Conservation (phyloP, 306 rosid species). For the Gastrolobium bilobum region DNA sequence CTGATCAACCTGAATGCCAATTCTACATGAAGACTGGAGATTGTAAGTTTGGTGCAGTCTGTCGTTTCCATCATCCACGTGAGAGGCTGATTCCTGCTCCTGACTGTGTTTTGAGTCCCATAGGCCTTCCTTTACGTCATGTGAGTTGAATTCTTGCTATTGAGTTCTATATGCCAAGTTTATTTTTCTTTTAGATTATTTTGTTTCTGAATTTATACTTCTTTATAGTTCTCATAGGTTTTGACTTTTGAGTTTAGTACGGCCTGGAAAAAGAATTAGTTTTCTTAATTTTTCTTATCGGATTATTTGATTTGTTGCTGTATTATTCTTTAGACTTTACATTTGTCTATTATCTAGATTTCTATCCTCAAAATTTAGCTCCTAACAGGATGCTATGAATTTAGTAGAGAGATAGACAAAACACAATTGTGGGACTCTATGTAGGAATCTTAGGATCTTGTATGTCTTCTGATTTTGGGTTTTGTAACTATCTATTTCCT, state of each 20-base stretch:
- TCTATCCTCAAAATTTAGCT: background rate
- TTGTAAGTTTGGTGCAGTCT: constrained; percentile 96
- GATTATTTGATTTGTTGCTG: background rate
- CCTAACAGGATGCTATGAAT: background rate
- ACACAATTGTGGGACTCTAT: constrained; percentile 9
- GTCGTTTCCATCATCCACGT: constrained; percentile 95
- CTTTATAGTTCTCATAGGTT: constrained; percentile 28
- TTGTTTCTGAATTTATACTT: constrained; percentile 22
- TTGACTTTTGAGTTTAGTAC: constrained; percentile 7
- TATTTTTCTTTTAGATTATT: constrained; percentile 34
- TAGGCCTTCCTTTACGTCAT: constrained; percentile 95
- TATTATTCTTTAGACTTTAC: background rate
- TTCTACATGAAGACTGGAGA: constrained; percentile 99
- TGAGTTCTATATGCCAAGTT: constrained; percentile 19
- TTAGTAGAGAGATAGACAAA: constrained; percentile 1
- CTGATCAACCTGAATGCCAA: constrained; percentile 97
- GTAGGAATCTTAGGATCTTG: constrained; percentile 10
- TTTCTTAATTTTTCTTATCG: constrained; percentile 26
- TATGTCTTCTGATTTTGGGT: background rate
- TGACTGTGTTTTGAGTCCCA: constrained; percentile 89
- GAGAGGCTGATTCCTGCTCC: constrained; percentile 92
- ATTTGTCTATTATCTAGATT: background rate
- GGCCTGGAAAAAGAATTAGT: constrained; percentile 14
- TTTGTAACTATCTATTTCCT: background rate
- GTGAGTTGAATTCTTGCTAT: constrained; percentile 64